Evolutionary conservation across 306 rosid genomes (phyloP), one percentile per base, ranked within the genome.

Genomic region (Cicer pinnatifidum): DNA sequence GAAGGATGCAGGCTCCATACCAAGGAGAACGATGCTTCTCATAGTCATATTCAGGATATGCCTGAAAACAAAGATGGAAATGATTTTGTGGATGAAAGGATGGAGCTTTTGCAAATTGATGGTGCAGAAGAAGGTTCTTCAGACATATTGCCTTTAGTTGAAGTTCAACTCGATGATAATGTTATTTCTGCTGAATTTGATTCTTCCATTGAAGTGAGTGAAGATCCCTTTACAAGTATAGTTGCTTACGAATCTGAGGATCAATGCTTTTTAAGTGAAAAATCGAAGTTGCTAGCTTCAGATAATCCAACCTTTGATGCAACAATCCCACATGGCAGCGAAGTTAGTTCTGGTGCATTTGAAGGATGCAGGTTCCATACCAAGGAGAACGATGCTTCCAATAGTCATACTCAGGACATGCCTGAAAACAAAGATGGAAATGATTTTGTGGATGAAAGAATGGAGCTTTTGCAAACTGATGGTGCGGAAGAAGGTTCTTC

Each of bases 261-360:
- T 62, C 83, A 40, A 58, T 69, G 75, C 82, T 71, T 82, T 9
- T 41, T 66, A 65, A 67, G 60, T 17, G 74, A 83, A 64, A 77
- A 68, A 63, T 53, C 65, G 9, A 61, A 59, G n/a, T 75, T 78
- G 63, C 78, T 69, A 33, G 69, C 69, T 62, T 46, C 63, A 12
- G 81, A 62, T 69, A 63, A 81, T 75, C 64, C 15, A 58, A 66
- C 71, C 77, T 66, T 71, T 8, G 39, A 76, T 39, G 59, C 20
- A 44, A 78, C 75, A 41, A 48, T 67, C 71, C 78, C 53, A 37
- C 78, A 43, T 20, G 45, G 61, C 66, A 44, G 62, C 69, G 84
- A 78, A 71, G 71, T 43, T 54, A 67, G 67, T 66, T 64, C 67
- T 37, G 69, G 72, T 50, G 80, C 67, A 71, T 15, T 75, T 46